phyloP scores from a whole-genome alignment of 148 eudicot species.

The Vaccinium vitisidaea region DNA sequence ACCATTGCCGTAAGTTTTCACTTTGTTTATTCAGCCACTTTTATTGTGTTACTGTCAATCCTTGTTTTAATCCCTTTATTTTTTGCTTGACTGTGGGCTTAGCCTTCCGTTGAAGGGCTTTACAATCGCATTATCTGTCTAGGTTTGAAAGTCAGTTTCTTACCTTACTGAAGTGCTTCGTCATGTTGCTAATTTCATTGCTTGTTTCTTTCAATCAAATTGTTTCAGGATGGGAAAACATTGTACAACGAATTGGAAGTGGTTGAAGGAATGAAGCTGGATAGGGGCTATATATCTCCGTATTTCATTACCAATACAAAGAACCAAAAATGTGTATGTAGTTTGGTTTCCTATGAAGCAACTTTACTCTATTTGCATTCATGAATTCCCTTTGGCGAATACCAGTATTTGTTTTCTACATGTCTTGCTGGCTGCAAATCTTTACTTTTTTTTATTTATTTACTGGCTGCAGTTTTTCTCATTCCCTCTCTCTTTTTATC shows the following conservation, averaged over 20 bases:
- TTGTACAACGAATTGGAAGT: conserved; percentile 47
- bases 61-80: neutral
- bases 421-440: neutral
- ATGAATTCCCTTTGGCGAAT: neutral
- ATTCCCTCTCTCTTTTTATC: neutral
- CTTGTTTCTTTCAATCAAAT: neutral
- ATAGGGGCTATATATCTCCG: conserved; percentile 58
- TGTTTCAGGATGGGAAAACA: conserved; percentile 48
- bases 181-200: neutral
- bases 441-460: neutral
- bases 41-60: neutral
- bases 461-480: neutral
- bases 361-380: neutral
- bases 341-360: conserved; percentile 1
- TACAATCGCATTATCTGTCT: neutral
- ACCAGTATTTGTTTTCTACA: neutral
- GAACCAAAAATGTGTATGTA: conserved; percentile 54
- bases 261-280: conserved; percentile 62
- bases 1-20: conserved; percentile 33
- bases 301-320: conserved; percentile 49
- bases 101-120: neutral
- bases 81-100: neutral
- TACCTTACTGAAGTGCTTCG: neutral
- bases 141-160: neutral
- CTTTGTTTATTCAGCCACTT: neutral